Evolutionary conservation across 148 eudicot species (phyloP), one percentile per base, ranked within the genome.

Genomic region (Talinum fruticosum): DNA sequence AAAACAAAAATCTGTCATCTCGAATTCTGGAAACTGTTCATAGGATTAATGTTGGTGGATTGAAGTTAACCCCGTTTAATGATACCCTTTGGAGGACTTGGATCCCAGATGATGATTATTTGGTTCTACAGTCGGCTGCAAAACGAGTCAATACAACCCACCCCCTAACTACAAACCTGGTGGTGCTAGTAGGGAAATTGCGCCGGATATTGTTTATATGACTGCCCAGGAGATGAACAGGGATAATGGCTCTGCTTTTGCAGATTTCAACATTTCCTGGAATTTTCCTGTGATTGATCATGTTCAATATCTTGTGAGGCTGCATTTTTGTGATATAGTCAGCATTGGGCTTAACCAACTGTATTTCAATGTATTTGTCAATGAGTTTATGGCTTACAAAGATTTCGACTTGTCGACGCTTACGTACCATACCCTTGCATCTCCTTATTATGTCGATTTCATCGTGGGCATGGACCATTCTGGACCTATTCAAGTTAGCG

Each of bases 81-180:
- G 99, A 96, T 67, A 90, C 97, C 34, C 95, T 96, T 78, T 96
- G 97, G 99, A 91, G 99, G 47, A 88, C 74, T 87, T 96, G 97
- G 99, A 72, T 91, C 8, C 93, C 97, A 19, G 99, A 96, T 85
- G 87, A 88, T 57, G 88, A 85, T 82, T 96, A 83, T 80, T 67
- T 96, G 53, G 79, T 86, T 33, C 57, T 93, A 64, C 83, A 91
- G 86, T 84, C 95, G 4, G 89, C 99, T 76, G 99, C 98, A 0
- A 88, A 86, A 77, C 75, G 78, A 76, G 92, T 87, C 16, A 78
- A 44, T 3, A 85, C 88, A 2, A 34, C 83, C 4, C 82, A 82
- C 35, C 80, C 10, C 93, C 93, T 1, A 89, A 85, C 67, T 94
- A 90, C 75, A 87, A 86, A 32, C 57, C 72, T 16, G 90, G 96